A percentile compares a stretch with the other conserved stretches of the same genome.
phyloP scores from a whole-genome alignment of 139 green algal genomes.

The Chlorella sp. region DNA sequence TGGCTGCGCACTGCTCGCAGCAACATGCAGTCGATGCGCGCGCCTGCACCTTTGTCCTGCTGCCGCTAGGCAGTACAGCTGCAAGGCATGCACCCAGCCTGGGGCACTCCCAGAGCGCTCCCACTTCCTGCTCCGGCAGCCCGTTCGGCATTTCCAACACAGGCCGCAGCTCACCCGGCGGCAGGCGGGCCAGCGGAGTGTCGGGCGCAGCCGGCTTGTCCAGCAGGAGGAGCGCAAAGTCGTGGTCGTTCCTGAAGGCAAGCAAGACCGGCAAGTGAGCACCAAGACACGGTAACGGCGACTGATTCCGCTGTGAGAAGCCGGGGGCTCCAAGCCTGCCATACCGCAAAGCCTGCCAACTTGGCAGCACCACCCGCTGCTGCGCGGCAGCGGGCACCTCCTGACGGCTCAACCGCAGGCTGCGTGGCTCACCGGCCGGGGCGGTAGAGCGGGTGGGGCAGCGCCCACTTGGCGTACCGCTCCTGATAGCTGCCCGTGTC shows the following conservation, averaged over 20 bases:
- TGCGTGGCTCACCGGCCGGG: too few relatives aligned
- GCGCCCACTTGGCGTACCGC: too few relatives aligned
- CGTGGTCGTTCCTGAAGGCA: background rate
- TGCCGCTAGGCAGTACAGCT: background rate
- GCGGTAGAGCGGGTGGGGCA: too few relatives aligned
- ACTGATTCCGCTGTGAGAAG: too few relatives aligned
- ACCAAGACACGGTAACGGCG: background rate
- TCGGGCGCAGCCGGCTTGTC: background rate
- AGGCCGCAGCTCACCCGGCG: background rate
- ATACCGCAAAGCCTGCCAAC: too few relatives aligned
- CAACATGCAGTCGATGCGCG: background rate
- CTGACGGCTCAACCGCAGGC: too few relatives aligned
- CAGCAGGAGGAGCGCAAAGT: background rate
- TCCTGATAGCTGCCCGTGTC: too few relatives aligned
- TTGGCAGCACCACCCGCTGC: too few relatives aligned
- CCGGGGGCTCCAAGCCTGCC: background rate
- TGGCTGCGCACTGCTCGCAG: too few relatives aligned
- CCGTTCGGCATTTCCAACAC: background rate
- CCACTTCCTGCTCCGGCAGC: background rate
- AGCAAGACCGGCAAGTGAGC: background rate
- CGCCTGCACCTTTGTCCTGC: background rate
- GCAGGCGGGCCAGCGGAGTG: background rate
- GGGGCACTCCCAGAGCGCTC: background rate
- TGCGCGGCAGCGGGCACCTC: too few relatives aligned
- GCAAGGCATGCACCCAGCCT: background rate